Evolutionary conservation across 2,329 filamentous ascomycete species (phyloP).

Genomic region (Fusarium heterosporum): DNA sequence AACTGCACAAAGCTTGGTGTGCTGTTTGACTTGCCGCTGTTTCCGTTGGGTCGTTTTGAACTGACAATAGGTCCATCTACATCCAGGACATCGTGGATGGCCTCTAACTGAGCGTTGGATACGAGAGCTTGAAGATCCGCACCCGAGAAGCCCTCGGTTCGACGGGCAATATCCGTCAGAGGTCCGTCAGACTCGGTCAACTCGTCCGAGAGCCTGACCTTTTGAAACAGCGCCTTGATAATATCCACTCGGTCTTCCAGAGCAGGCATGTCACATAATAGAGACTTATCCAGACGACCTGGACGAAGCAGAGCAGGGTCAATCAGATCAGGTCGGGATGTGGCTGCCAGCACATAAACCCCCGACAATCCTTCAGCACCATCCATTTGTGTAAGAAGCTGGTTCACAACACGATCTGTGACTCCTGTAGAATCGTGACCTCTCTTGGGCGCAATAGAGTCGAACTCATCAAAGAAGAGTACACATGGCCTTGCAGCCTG

Average conservation of each 20-base stretch:
- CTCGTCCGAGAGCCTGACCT: constrained; percentile 78
- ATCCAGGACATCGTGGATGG: constrained; percentile 90
- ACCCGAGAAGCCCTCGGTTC: constrained; percentile 91
- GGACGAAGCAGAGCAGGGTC: constrained; percentile 93
- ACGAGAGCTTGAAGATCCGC: constrained; percentile 95
- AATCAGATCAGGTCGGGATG: constrained; percentile 91
- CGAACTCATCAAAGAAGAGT: constrained; percentile 98
- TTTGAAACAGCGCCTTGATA: constrained; percentile 82
- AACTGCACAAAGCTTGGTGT: constrained; percentile 81
- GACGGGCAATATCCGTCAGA: constrained; percentile 78
- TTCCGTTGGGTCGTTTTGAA: constrained; percentile 52
- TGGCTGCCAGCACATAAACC: constrained; percentile 96
- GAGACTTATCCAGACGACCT: constrained; percentile 90
- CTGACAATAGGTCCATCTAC: constrained; percentile 61
- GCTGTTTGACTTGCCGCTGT: constrained; percentile 46
- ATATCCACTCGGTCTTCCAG: constrained; percentile 89
- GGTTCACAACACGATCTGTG: constrained; percentile 98
- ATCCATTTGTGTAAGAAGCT: constrained; percentile 98
- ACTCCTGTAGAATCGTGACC: constrained; percentile 98
- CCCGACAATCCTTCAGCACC: constrained; percentile 94
- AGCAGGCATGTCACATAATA: constrained; percentile 90
- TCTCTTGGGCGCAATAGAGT: constrained; percentile 96
- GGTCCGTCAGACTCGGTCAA: constrained; percentile 67
- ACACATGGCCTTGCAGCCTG: constrained; percentile 92
- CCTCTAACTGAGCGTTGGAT: constrained; percentile 96